Percentiles rank a stretch among this genome's conserved stretches.
phyloP scores from a whole-genome alignment of 2,329 filamentous ascomycete species.

The Apiospora kogelbergensis region DNA sequence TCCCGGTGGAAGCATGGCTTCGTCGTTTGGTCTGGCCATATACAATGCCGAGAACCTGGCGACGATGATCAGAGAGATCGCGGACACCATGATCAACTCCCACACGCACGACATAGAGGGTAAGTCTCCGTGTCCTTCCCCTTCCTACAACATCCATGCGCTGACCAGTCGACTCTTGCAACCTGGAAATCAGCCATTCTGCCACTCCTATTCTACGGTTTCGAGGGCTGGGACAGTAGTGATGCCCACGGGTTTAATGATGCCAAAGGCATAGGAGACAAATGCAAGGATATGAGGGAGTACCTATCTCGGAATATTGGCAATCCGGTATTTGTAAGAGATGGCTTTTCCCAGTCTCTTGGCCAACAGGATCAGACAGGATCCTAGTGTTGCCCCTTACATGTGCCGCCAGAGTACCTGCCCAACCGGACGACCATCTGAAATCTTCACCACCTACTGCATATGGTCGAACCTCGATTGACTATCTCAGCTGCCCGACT shows the following conservation, averaged over 20 bases:
- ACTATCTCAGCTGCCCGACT: not conserved
- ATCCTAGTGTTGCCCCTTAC: too few species aligned
- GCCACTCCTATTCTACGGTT: slow-evolving; percentile 13
- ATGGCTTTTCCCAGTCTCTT: too few species aligned
- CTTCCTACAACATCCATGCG: not conserved
- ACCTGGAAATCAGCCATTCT: slow-evolving; percentile 15
- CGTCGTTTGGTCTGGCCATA: slow-evolving; percentile 13
- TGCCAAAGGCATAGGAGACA: not conserved
- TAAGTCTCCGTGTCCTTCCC: not conserved
- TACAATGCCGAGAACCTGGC: slow-evolving; percentile 5
- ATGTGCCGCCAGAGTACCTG: too few species aligned
- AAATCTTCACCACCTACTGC: too few species aligned
- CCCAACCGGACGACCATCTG: too few species aligned
- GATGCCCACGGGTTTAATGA: not conserved
- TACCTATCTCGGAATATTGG: not conserved
- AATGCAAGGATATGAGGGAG: not conserved
- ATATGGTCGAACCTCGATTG: too few species aligned
- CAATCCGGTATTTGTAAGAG: not conserved
- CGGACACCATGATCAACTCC: slow-evolving; percentile 10
- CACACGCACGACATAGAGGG: not conserved
- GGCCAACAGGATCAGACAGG: too few species aligned
- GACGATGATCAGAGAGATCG: slow-evolving; percentile 1
- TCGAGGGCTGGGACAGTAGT: slow-evolving; percentile 9
- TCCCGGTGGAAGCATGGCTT: slow-evolving; percentile 5
- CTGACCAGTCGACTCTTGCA: not conserved